Percentiles rank a stretch among this genome's conserved stretches.
These are phyloP conservation scores for Rhizodiscina lignyota DNA, from an alignment of 495 filamentous ascomycete species.

Conservation along the genomic window DNA sequence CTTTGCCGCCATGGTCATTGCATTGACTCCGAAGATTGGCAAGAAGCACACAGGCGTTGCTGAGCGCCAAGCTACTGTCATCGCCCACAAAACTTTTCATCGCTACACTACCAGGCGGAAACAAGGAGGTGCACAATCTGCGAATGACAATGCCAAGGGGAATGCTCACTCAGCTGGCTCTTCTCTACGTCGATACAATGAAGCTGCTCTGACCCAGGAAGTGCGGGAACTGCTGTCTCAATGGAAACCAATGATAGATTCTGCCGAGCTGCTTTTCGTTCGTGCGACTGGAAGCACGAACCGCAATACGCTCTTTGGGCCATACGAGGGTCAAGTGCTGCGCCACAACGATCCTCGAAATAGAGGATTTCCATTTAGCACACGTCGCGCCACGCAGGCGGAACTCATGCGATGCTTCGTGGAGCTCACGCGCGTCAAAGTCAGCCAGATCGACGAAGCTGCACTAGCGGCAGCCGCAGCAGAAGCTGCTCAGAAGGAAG, in stretches of 20 bases:
- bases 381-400: constrained; percentile 79
- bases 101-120: constrained; percentile 91
- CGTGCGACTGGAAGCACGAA: constrained; percentile 79
- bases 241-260: constrained; percentile 74
- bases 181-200: constrained; percentile 80
- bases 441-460: constrained; percentile 52
- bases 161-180: constrained; percentile 88
- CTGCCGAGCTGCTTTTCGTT: constrained; percentile 68
- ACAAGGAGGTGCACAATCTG: constrained; percentile 86
- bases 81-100: constrained; percentile 96
- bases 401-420: constrained; percentile 89
- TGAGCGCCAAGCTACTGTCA: constrained; percentile 64
- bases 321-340: constrained; percentile 77
- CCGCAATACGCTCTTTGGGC: constrained; percentile 68
- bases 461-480: constrained; percentile 25
- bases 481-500: constrained; percentile 9
- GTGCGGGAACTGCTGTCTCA: constrained; percentile 60
- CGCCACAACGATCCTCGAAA: constrained; percentile 68
- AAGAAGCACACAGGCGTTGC: constrained; percentile 53
- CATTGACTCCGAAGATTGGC: constrained; percentile 60
- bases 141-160: constrained; percentile 81
- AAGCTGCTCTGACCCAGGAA: constrained; percentile 69
- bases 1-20: constrained; percentile 91
- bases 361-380: constrained; percentile 85
- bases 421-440: constrained; percentile 79